Conservation (phyloP, 352 stramenopile species). For the Globisporangium nagaii region DNA sequence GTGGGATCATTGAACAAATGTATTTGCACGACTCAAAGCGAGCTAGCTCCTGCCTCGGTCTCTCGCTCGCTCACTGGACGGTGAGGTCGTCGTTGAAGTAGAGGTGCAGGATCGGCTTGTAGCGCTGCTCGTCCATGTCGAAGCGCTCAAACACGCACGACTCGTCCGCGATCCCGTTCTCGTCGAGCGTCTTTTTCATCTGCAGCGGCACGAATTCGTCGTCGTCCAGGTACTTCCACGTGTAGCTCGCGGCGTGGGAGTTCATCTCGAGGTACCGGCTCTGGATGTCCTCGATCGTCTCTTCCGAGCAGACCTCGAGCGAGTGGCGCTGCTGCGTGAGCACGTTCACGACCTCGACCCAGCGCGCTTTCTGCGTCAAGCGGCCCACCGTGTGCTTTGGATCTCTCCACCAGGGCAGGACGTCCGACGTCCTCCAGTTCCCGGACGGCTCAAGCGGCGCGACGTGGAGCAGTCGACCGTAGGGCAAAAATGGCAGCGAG, state of each 20-base stretch:
- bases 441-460: constrained; percentile 71
- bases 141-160: constrained; percentile 72
- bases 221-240: constrained; percentile 86
- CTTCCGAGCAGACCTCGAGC: constrained; percentile 83
- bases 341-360: constrained; percentile 88
- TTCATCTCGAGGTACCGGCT: constrained; percentile 84
- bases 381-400: constrained; percentile 60
- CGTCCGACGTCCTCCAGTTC: constrained; percentile 66
- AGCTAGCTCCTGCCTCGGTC: background rate
- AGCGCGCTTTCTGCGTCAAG: constrained; percentile 65
- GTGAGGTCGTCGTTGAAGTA: constrained; percentile 95
- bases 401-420: constrained; percentile 88
- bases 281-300: constrained; percentile 87
- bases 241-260: constrained; percentile 89
- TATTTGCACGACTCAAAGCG: background rate
- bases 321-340: constrained; percentile 83
- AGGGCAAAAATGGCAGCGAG: constrained; percentile 75
- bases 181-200: constrained; percentile 84
- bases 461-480: constrained; percentile 86
- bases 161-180: constrained; percentile 88
- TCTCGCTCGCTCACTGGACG: constrained; percentile 30
- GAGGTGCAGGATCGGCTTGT: constrained; percentile 85
- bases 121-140: constrained; percentile 85
- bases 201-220: constrained; percentile 86
- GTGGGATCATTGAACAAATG: background rate